Evolutionary conservation across 768 basidiomycete species (phyloP), one percentile per base, ranked within the genome.

Genomic region (Lentinula boryana): DNA sequence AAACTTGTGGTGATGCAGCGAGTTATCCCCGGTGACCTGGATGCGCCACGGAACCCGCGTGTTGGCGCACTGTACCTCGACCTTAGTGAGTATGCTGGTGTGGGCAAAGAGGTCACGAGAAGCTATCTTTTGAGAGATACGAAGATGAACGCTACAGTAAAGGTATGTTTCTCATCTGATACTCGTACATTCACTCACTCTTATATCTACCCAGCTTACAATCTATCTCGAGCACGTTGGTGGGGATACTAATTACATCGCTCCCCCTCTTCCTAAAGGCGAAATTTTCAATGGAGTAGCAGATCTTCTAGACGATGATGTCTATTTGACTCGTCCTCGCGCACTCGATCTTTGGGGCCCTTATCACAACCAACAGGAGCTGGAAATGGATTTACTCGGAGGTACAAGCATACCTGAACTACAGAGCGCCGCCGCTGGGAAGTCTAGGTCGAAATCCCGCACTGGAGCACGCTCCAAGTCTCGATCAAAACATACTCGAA

Each of bases 131-230:
- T 91, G 5, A 76, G 83, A 52, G 82, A 89, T 65, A 89, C 87
- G 65, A 90, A 88, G 72, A 89, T 85, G 41, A 93, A 93, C 64
- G 89, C 91, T 1, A 88, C 85, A 5, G 76, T 93, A 52, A 88
- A 88, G 78, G 87, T 88, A 48, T 43, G 55, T 23, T 23, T 10
- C 49, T 50, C 51, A 41, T 56, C 49, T 35, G 48, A 27, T 36
- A 18, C 6, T 52, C 57, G 9, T 54, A 10, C 8, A 27, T 1
- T 27, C 40, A 36, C 27, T 54, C 53, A 43, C n/a, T 40, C 31
- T 53, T 21, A 36, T 56, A 33, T 44, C 35, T 55, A 12, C 53
- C 5, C 64, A 89, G 83, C 75, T 91, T 8, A 83, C 86, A 4
- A 78, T 89, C 38, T 78, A 80, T 64, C 73, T 86, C 59, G 80